These are phyloP conservation scores for Sideroxylon spinosum DNA, from an alignment of 179 eudicot species.

Conservation along the genomic window DNA sequence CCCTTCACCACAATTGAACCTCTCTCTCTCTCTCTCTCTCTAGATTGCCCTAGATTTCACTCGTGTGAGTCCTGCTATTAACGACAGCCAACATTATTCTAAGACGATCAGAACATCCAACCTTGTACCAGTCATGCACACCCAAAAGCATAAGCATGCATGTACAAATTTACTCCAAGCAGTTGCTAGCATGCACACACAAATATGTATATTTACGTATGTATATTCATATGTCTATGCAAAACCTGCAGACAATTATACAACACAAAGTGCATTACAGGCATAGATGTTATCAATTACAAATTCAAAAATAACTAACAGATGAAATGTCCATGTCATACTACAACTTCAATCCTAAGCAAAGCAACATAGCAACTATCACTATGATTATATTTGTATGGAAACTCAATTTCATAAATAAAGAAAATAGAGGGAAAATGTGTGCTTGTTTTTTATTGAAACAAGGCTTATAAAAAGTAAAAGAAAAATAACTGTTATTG, in stretches of 20 bases:
- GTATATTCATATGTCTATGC: not conserved
- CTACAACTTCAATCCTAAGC: constrained; percentile 4
- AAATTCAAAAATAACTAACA: not conserved
- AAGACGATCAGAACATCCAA: too few relatives aligned
- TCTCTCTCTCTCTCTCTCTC: too few relatives aligned
- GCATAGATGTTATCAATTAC: constrained; percentile 7
- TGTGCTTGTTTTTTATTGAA: constrained; percentile 7
- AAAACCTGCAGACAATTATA: not conserved
- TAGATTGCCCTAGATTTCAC: too few relatives aligned
- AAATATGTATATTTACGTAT: not conserved
- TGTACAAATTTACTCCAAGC: not conserved
- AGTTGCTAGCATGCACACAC: not conserved
- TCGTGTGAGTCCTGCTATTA: too few relatives aligned
- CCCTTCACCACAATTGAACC: too few relatives aligned
- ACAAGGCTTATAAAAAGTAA: constrained; percentile 8
- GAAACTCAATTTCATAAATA: constrained; percentile 16
- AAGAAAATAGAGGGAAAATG: constrained; percentile 8
- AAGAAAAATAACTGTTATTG: constrained; percentile 18
- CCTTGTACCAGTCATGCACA: too few relatives aligned
- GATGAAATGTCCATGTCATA: not conserved
- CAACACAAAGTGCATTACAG: not conserved
- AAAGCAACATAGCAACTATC: not conserved
- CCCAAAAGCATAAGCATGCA: not conserved
- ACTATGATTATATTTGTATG: not conserved
- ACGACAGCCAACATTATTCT: too few relatives aligned